Percentiles rank a stretch among this genome's conserved stretches.
Conservation (phyloP, 352 stramenopile species). For the Phytophthora uliginosa region DNA sequence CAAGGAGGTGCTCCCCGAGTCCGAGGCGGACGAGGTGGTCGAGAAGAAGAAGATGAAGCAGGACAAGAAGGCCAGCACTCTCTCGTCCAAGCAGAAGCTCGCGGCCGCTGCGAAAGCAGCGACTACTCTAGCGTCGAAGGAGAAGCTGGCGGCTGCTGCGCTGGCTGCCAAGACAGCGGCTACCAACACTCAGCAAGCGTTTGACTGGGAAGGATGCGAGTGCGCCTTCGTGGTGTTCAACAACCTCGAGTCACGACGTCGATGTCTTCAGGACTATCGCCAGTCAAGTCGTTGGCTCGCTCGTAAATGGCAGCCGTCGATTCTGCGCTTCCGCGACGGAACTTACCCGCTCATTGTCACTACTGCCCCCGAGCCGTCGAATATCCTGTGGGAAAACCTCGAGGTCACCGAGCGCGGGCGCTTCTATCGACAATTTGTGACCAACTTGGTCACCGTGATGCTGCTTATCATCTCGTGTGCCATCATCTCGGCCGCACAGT, state of each 20-base stretch:
- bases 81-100: conserved; percentile 32
- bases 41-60: conserved; percentile 39
- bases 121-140: conserved; percentile 10
- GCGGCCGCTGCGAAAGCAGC: conserved; percentile 29
- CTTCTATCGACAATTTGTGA: conserved; percentile 75
- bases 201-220: conserved; percentile 72
- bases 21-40: conserved; percentile 17
- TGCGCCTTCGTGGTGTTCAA: conserved; percentile 93
- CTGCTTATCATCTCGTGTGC: conserved; percentile 51
- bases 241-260: conserved; percentile 75
- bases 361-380: conserved; percentile 77
- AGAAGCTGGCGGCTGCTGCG: conserved; percentile 37
- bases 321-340: conserved; percentile 56
- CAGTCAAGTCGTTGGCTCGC: conserved; percentile 54
- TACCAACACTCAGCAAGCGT: conserved; percentile 46
- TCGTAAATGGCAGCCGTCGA: conserved; percentile 53
- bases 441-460: conserved; percentile 61
- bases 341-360: conserved; percentile 56
- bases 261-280: conserved; percentile 85
- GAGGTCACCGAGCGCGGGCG: conserved; percentile 70
- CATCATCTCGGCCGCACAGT: conserved; percentile 59
- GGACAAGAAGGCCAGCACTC: background rate
- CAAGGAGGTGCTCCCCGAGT: conserved; percentile 40
- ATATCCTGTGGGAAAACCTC: conserved; percentile 90
- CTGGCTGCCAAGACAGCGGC: conserved; percentile 22